Evolutionary conservation across 176 grass and related monocot species (phyloP), one percentile per base, ranked within the genome.

Genomic region (Ananas comosus): DNA sequence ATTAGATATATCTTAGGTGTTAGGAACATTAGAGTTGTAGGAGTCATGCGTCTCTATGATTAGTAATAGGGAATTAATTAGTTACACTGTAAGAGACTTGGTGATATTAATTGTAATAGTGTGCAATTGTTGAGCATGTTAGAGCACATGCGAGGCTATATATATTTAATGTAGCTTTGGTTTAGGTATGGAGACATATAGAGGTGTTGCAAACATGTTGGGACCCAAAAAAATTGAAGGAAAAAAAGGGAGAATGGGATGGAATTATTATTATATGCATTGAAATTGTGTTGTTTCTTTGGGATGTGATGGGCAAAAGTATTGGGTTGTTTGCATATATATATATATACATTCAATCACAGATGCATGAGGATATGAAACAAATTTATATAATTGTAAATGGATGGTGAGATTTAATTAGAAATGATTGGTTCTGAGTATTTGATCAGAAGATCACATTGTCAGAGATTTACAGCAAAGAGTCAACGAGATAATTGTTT

Each of bases 41-140:
- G 64, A 48, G 73, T 75, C 83, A 86, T 86, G 83, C 78, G 88
- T 70, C 68, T 47, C 68, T 57, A 78, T 81, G 58, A 81, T 91
- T 91, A 66, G 51, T 70, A 59, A 66, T 33, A 61, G 7, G n/a
- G n/a, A 10, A 33, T 33, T 33, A 33, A 33, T 33, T 33, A 33
- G 29, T 33, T 33, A 4, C 5, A 42, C 5, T 42, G 33, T 42
- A 7, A 42, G 5, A 7, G 33, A 7, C 33, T 42, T 42, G 33
- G 6, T 42, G 33, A 6, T 7, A 7, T 42, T 42, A 42, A 6
- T 42, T 42, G 33, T 42, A 42, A 6, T 42, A 42, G 7, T 33
- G 29, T 33, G 29, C 29, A 33, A 33, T 33, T 42, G 33, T 42
- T 7, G 8, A 22, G 16, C 56, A 61, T 61, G 56, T 21, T 61